Conservation (phyloP, 2,329 filamentous ascomycete species). For the Tolypocladium capitatum region DNA sequence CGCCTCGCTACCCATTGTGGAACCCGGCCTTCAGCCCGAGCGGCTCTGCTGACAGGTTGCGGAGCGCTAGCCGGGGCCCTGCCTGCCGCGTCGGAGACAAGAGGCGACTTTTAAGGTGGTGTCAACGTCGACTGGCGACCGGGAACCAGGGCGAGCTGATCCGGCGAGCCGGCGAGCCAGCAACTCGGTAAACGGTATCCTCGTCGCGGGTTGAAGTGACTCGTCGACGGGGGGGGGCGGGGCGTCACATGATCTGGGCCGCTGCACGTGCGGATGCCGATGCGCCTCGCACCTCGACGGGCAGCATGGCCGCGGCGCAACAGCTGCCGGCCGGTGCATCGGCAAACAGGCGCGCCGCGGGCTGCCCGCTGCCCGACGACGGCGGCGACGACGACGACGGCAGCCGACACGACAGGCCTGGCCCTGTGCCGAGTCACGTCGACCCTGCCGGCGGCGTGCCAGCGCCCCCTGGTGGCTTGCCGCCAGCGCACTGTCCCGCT, state of each 20-base stretch:
- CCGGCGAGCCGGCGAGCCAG: not conserved
- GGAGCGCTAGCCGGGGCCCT: not conserved
- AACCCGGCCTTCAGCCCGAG: not conserved
- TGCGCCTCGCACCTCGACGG: too few species aligned
- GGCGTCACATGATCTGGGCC: not conserved
- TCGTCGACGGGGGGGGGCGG: not conserved
- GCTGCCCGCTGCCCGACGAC: too few species aligned
- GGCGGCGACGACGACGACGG: too few species aligned
- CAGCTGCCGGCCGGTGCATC: too few species aligned
- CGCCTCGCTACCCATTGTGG: not conserved
- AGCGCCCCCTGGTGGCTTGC: too few species aligned
- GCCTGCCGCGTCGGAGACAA: not conserved
- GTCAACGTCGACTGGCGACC: not conserved
- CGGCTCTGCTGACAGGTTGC: not conserved
- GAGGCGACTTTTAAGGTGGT: not conserved
- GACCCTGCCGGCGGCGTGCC: too few species aligned
- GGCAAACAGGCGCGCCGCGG: too few species aligned
- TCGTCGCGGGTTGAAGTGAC: not conserved
- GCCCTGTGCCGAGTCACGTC: too few species aligned
- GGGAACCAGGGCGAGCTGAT: not conserved
- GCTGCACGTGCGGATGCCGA: too few species aligned
- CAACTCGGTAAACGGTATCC: not conserved
- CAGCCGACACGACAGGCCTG: too few species aligned
- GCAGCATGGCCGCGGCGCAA: too few species aligned
- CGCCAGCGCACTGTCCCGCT: conserved; percentile 6